Evolutionary conservation across 345 rosid genomes (phyloP), one percentile per base, ranked within the genome.

Genomic region (Populus tremula): DNA sequence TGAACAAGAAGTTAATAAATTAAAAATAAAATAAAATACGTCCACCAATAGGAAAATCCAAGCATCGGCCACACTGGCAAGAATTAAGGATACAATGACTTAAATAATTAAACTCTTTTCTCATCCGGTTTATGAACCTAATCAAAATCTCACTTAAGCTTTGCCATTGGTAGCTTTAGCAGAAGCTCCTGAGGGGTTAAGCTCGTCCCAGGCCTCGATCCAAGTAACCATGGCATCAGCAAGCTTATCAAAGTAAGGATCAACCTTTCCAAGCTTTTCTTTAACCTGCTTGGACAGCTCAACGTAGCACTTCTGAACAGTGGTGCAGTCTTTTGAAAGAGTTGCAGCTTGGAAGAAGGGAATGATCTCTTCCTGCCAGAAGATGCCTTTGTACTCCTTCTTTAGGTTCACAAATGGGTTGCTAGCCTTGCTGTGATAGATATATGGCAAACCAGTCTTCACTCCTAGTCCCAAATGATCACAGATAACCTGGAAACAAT

Each of bases 171-270:
- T 8, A 21, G 17, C 70, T 14, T 5, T 49, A 13, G 65, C 38
- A 71, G 81, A 38, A 21, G 74, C 78, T 63, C 76, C 87, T 14
- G 81, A 33, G 63, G 93, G 87, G 93, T 94, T 94, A 64, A 94
- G 94, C 86, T 94, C 97, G 43, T 94, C 98, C 98, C 98, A 94
- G 79, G 97, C 97, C 35, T 92, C 96, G 71, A 94, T 92, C 98
- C 98, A 94, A 36, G 94, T 90, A 47, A 92, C 90, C 98, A 94
- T 94, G 80, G 97, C 98, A 53, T 92, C 96, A 1, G 94, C 88
- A 31, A 94, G 91, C 84, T 90, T 94, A 73, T 91, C 94, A 36
- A 94, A 94, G 87, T 92, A 94, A 0, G 98, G 96, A 75, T 94
- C 97, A 2, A 94, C 81, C 76, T 90, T 82, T 72, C 85, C 41